Percentiles rank a stretch among this genome's conserved stretches.
These are phyloP conservation scores for Pterocarpus macrocarpus DNA, from an alignment of 306 rosid genomes.

Conservation along the genomic window DNA sequence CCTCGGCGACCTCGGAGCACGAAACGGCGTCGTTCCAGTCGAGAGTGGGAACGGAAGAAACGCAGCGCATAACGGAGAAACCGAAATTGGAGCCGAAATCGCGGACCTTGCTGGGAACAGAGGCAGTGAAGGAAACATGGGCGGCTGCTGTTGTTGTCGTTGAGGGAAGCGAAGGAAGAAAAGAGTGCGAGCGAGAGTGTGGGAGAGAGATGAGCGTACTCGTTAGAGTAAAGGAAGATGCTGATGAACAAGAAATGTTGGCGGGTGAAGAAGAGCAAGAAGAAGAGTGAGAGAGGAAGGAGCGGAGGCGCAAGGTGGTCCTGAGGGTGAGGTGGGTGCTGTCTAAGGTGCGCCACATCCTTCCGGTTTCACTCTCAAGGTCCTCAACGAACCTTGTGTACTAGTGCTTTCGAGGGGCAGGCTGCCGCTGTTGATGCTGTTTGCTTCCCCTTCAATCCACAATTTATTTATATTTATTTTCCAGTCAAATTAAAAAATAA, in stretches of 20 bases:
- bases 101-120: constrained; percentile 13
- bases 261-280: constrained; percentile 29
- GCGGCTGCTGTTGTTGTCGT: background rate
- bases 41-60: constrained; percentile 59
- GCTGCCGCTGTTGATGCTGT: too few relatives aligned
- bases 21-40: constrained; percentile 83
- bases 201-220: constrained; percentile 50
- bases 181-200: constrained; percentile 34
- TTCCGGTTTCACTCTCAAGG: background rate
- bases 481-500: too few relatives aligned
- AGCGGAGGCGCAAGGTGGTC: constrained; percentile 44
- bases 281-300: constrained; percentile 33
- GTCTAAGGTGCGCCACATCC: constrained; percentile 48
- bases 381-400: background rate
- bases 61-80: constrained; percentile 55
- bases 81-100: constrained; percentile 26
- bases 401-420: too few relatives aligned
- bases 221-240: constrained; percentile 34
- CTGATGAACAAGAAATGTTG: constrained; percentile 21
- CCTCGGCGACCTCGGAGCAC: constrained; percentile 70
- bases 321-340: constrained; percentile 38
- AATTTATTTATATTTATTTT: too few relatives aligned
- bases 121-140: constrained; percentile 38
- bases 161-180: constrained; percentile 28
- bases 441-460: too few relatives aligned